Evolutionary conservation across 139 green algal genomes (phyloP), one percentile per base, ranked within the genome.

Genomic region (Chlorella sp.): DNA sequence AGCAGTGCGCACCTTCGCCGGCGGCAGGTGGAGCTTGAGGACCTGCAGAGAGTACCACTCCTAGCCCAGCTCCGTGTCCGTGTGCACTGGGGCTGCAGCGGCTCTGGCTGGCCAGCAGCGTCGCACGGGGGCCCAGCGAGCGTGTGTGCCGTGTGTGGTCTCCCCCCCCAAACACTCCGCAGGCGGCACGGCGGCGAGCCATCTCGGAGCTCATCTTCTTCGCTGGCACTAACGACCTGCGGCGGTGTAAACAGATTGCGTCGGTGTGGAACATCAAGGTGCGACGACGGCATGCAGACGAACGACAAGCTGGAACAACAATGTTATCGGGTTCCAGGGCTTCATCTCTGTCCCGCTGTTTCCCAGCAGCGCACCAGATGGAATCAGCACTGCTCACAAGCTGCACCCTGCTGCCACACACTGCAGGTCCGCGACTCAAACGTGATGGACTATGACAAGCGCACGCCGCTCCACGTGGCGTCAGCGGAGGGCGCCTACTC

Each of bases 181-280:
- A 94, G 91, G 91, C 91, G 1, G 91, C 91, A 0, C 77, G 77
- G 62, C 82, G 91, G 27, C 71, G 89, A 66, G 91, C 91, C 2
- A 89, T 96, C 27, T 90, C 82, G 2, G 91, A 96, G 80, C 86
- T 96, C 5, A 90, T 96, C 5, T 96, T 96, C 79, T 96, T 96
- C 72, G 88, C 88, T 2, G 88, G 86, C 42, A 84, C 89, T 0
- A 93, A 93, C 69, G 91, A 96, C 67, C 33, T 92, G n/a, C 62
- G 78, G 34, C 71, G 91, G 24, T 94, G 89, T 74, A 79, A 86
- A 68, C 81, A 88, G 34, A 91, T 96, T 23, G 81, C 80, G 23
- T 70, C 74, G 17, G 75, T 89, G 5, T 93, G 88, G 86, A 87
- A 81, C 62, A 78, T 94, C 49, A 81, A 88, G 62, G 78, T 86